Evolutionary conservation across 768 basidiomycete genomes (phyloP).

Genomic region (Boletus eberwhitei): DNA sequence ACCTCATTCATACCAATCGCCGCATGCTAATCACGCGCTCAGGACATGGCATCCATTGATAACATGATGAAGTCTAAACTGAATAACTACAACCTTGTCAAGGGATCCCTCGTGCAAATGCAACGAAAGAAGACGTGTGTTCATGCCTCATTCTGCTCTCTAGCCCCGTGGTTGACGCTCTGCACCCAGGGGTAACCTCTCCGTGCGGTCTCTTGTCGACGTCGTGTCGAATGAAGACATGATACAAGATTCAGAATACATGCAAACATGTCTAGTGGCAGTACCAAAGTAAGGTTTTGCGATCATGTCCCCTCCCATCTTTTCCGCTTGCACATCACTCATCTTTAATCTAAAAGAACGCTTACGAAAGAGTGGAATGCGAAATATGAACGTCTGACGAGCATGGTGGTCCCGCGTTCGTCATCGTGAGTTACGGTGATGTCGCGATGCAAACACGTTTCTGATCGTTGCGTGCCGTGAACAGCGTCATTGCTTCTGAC

Average conservation of each 20-base stretch:
- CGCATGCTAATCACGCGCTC: constrained; percentile 23
- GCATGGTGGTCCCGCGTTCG: constrained; percentile 93
- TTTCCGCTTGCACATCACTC: constrained; percentile 9
- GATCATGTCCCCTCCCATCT: constrained; percentile 4
- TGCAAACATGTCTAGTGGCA: constrained; percentile 89
- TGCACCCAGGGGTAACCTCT: constrained; percentile 81
- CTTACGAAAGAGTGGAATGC: constrained; percentile 82
- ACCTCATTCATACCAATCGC: constrained; percentile 17
- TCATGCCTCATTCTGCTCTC: constrained; percentile 1
- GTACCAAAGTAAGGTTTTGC: constrained; percentile 76
- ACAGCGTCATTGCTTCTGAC: constrained; percentile 74
- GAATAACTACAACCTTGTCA: constrained; percentile 89
- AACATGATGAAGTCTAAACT: constrained; percentile 90
- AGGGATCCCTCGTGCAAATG: constrained; percentile 87
- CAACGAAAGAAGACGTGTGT: constrained; percentile 90
- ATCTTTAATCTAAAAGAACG: constrained; percentile 46
- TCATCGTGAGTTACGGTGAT: constrained; percentile 56
- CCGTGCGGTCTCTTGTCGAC: constrained; percentile 81
- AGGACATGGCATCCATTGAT: constrained; percentile 94
- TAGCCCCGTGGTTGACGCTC: constrained; percentile 4
- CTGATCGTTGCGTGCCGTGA: constrained; percentile 14
- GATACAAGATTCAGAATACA: constrained; percentile 86
- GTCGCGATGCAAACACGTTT: constrained; percentile 14
- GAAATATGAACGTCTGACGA: constrained; percentile 82
- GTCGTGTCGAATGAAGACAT: constrained; percentile 80